Evolutionary conservation across 1,284 basidiomycete species (phyloP), one percentile per base, ranked within the genome.

Genomic region (Prillingera fragicola): DNA sequence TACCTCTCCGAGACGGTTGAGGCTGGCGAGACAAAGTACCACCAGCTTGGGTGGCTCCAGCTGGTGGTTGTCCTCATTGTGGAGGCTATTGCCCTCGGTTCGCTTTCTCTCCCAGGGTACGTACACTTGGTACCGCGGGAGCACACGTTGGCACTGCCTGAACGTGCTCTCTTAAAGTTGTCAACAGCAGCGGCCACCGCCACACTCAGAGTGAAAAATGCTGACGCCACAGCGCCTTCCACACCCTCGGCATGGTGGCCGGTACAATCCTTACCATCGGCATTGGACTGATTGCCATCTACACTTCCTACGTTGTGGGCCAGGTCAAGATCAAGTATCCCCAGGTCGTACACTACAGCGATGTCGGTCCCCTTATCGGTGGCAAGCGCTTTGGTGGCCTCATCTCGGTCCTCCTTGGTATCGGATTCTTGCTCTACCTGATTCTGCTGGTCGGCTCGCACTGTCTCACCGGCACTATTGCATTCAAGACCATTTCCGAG

Each of bases 321-420:
- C 48, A 45, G 29, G 48, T 50, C 31, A 50, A 50, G 48, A 17
- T 50, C 40, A 50, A 50, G 41, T 42, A 43, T 33, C 48, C 48
- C 13, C 48, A 50, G 41, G 41, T 50, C 19, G 9, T 8, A 13
- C 43, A 50, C 43, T 50, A 50, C 41, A 26, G 37, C 4, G 43
- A 50, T 25, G 24, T 50, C n/a, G 48, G 43, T 15, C 33, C 36
- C 2, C 43, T 50, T 14, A 41, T 50, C 23, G 32, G 38, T 3
- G 39, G 39, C 18, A 27, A 27, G 15, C 23, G 25, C 14, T 37
- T 12, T 9, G 48, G 48, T 9, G 14, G 6, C 21, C 6, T 39
- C 7, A 18, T 50, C 6, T 29, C 33, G 23, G 21, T 17, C 22
- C 2, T 50, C 24, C 34, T 50, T 17, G 40, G 33, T 21, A 27